Base-by-base conservation (phyloP, 768 basidiomycete species). In the Strobilomyces confusus region DNA sequence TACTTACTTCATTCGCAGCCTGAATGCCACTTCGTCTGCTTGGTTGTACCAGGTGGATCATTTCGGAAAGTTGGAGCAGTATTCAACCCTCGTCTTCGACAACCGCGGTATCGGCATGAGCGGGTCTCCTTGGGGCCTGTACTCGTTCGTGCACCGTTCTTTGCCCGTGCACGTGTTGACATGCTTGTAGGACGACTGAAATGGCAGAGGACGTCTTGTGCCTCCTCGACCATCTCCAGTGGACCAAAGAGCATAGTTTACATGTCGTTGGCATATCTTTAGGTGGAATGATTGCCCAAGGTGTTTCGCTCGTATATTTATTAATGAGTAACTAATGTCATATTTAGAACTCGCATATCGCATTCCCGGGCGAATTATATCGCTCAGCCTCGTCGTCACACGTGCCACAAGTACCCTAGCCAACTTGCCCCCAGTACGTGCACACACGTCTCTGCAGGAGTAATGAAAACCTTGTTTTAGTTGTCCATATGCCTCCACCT, bases 271-370 rank as follows among this genome's bases (percentile, higher is more conserved):
- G 91, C 9, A 70, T 81, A 22, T 90, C 87, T 36, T 67, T 93
- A 5, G 91, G 91, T 2, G 90, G 90, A 5, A 92, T 92, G 90
- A 89, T 90, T 47, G 81, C 87, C 0, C 86, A 89, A 71, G 85
- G 87, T 37, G 15, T 12, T 13, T 57, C 36, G 22, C n/a, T 33
- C 1, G 1, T 43, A 49, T n/a, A 11, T 0, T n/a, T 29, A 9
- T 29, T 8, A 1, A 8, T 5, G 2, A 19, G 9, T 8, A 17
- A 17, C 5, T 40, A 23, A 59, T 22, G 4, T 22, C 17, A 23
- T 13, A 17, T 41, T 38, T 52, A 91, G 91, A 92, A 61, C 75
- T 92, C 3, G 81, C 89, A 1, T 75, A 66, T 40, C 77, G 78
- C 22, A 84, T 90, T 30, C 83, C 88, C 0, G 69, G 85, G 12